A percentile compares a stretch with the other conserved stretches of the same genome.
phyloP scores from a whole-genome alignment of 2,329 filamentous ascomycete genomes.

The Xylaria multiplex region DNA sequence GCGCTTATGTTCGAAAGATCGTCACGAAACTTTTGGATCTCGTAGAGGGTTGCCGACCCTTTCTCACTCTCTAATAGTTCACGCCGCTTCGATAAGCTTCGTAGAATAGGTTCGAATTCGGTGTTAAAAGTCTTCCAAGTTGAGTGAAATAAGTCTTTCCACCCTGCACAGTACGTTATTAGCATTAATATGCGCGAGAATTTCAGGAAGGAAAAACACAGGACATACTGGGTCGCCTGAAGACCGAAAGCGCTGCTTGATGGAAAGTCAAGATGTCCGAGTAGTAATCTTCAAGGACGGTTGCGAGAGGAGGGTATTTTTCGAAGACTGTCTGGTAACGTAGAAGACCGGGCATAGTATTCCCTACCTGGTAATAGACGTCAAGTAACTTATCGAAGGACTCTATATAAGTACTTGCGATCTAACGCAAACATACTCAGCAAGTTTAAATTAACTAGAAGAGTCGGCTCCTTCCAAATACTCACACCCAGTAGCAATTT shows the following conservation, averaged over 20 bases:
- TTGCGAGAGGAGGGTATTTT: slow-evolving; percentile 12
- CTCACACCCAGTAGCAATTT: not conserved
- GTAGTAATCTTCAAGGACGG: slow-evolving; percentile 32
- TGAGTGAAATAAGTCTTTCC: slow-evolving; percentile 26
- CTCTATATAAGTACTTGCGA: slow-evolving; percentile 18
- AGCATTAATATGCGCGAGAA: not conserved
- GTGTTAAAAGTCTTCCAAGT: slow-evolving; percentile 29
- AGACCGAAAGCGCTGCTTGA: slow-evolving; percentile 10
- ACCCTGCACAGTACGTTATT: slow-evolving; percentile 1
- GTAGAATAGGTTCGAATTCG: slow-evolving; percentile 24
- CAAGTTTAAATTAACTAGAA: not conserved
- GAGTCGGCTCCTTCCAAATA: not conserved
- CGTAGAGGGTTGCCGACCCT: slow-evolving; percentile 16
- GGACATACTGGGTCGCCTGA: not conserved
- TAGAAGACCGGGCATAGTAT: slow-evolving; percentile 17
- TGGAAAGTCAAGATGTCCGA: slow-evolving; percentile 24
- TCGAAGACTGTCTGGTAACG: slow-evolving; percentile 16
- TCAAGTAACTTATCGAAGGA: slow-evolving; percentile 25
- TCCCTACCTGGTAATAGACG: slow-evolving; percentile 14
- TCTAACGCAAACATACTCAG: not conserved
- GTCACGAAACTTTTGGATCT: slow-evolving; percentile 17
- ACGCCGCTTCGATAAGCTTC: slow-evolving; percentile 15
- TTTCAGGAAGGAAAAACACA: not conserved
- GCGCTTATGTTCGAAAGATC: not conserved
- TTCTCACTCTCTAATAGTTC: slow-evolving; percentile 27